Percentiles rank a stretch among this genome's conserved stretches.
Evolutionary conservation across 2,329 filamentous ascomycete species (phyloP).

Genomic region (Alternaria brassicae): DNA sequence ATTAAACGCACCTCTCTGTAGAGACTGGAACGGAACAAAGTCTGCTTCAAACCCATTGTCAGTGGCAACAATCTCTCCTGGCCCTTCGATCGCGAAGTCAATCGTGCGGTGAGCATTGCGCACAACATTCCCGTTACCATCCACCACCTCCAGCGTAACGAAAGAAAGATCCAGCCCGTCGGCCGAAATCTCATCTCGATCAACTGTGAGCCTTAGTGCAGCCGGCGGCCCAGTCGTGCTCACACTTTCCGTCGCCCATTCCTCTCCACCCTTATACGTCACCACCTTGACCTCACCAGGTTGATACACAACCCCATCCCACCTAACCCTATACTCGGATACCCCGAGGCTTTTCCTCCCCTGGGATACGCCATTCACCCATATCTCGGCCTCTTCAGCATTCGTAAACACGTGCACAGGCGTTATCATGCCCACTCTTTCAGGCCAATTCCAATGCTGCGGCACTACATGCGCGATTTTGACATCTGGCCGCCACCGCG

Average conservation of each 20-base stretch:
- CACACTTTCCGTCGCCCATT: slow-evolving; percentile 56
- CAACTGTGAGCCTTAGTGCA: slow-evolving; percentile 50
- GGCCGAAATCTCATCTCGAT: slow-evolving; percentile 51
- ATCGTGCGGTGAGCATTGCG: slow-evolving; percentile 55
- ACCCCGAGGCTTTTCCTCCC: slow-evolving; percentile 50
- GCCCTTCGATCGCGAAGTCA: slow-evolving; percentile 52
- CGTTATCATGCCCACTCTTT: slow-evolving; percentile 56
- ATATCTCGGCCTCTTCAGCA: slow-evolving; percentile 63
- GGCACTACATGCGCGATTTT: slow-evolving; percentile 61
- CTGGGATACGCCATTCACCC: slow-evolving; percentile 59
- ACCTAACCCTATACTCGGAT: slow-evolving; percentile 60
- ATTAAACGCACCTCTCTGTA: slow-evolving; percentile 33
- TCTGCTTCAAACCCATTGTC: slow-evolving; percentile 58
- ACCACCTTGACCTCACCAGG: slow-evolving; percentile 52
- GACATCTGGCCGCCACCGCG: slow-evolving; percentile 60
- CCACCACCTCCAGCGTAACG: slow-evolving; percentile 55
- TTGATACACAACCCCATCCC: slow-evolving; percentile 60
- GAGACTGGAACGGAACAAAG: slow-evolving; percentile 29
- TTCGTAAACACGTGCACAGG: slow-evolving; percentile 63
- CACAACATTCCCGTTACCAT: slow-evolving; percentile 54
- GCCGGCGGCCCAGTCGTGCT: slow-evolving; percentile 53
- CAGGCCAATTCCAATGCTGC: slow-evolving; percentile 62
- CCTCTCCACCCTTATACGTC: slow-evolving; percentile 47
- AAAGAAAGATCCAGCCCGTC: slow-evolving; percentile 57
- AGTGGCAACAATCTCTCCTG: slow-evolving; percentile 57